Base-by-base conservation (phyloP, 306 rosid species). In the Bauhinia variegata region DNA sequence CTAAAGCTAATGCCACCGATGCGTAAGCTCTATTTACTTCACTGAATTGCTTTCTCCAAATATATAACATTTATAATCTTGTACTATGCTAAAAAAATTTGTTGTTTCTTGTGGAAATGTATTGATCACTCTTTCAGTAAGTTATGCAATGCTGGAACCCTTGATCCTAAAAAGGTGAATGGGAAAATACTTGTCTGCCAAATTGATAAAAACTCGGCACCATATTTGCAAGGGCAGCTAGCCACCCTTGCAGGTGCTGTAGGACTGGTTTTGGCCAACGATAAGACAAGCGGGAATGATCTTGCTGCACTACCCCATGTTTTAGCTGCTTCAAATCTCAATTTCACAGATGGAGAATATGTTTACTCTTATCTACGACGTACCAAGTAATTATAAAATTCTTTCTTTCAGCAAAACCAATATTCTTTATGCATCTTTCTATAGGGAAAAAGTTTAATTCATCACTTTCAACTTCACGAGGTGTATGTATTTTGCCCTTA, bases 231-330 rank as follows among this genome's bases (percentile, higher is more conserved):
- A 65, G 87, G 87, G 11, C 37, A 14, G 2, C 52, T 55, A 31
- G 89, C 82, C 8, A 7, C n/a, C 41, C 31, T 12, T 53, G 89
- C 84, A 7, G 93, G 96, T 0, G 91, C 87, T 3, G 76, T 81
- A 4, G 87, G 84, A 42, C 63, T 87, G 84, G 57, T 83, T 72
- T 71, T 89, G 49, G 71, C 59, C 34, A 89, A 89, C 54, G 73
- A 51, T 39, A 5, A 18, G 33, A n/a, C 0, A 5, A 16, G 31
- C 50, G 87, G 79, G 33, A 43, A 67, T 50, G 68, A 68, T 41
- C 6, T 68, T 13, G 80, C 89, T 7, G 93, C 87, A 64, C n/a
- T n/a, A n/a, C 54, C 83, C 63, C 83, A 79, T 43, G 11, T 72
- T 37, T 39, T 87, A 23, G 82, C 91, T 2, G 73, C 76, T 67